Evolutionary conservation across 306 rosid genomes (phyloP), one percentile per base, ranked within the genome.

Genomic region (Castanea sativa): DNA sequence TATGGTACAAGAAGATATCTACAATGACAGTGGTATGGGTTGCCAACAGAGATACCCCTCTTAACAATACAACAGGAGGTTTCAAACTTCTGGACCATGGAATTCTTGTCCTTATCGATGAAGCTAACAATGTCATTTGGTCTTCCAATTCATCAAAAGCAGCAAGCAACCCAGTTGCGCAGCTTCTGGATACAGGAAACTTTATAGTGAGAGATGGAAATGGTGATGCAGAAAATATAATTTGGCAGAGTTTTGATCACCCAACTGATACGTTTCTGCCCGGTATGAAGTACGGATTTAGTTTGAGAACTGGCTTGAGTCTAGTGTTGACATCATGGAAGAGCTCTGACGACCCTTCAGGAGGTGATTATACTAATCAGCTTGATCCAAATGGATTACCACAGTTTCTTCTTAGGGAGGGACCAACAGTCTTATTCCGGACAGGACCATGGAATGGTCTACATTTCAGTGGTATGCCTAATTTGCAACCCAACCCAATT

Each of bases 211-310:
- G 72, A 81, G 79, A 83, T 19, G 80, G 29, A 1, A 55, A 33
- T 1, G 78, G 71, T 14, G 35, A 49, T 49, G 35, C 77, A 35
- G 81, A 27, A 53, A 10, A 0, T 1, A 87, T 73, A 6, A 8
- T 67, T 25, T 88, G 85, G 87, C 88, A 86, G 59, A 84, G 93
- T 73, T 88, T 86, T 55, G 92, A 90, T 19, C 69, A 90, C 67
- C 94, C 92, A 9, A 61, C 86, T 14, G 89, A 88, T 56, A 85
- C 91, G 18, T 18, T 76, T 7, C 73, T 90, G 51, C 86, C 85
- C 0, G 82, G 75, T n/a, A 86, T 88, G 94, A 90, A 86, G 79
- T 0, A 77, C 2, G 92, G 92, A 51, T 61, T 78, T 78, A 73
- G 84, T 67, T 75, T 81, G 11, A 61, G 76, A 68, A 83, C 43